Base-by-base conservation (phyloP, 2,329 filamentous ascomycete species). In the Venturia effusa region DNA sequence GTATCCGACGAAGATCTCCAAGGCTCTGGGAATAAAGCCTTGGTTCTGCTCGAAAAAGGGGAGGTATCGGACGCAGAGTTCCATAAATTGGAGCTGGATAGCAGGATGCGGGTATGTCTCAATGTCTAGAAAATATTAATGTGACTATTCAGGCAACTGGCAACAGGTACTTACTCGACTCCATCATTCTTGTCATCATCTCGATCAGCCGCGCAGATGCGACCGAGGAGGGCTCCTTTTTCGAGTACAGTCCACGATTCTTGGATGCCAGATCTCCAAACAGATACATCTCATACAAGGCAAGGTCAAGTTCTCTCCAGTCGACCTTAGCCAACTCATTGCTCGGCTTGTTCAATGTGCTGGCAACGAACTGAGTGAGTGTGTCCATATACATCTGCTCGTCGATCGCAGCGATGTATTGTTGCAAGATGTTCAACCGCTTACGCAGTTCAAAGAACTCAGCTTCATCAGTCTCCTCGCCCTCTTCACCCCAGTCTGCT, bases 131-230 rank as follows among this genome's bases (percentile, higher is more conserved):
- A 61, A 32, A 27, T 22, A 19, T 61, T 67, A 60, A 62, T 45
- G 17, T 32, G 5, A 10, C 17, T 5, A 1, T 22, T 41, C 7
- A 19, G 8, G 27, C n/a, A 27, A 7, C 27, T 27, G n/a, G 3
- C 8, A 30, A 11, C 10, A 15, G 15, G 34, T 10, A 66, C 85
- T 74, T 80, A 92, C 90, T 88, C 68, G 91, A 96, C 74, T 94
- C 88, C 63, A 97, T 89, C 90, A 99, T 93, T 77, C 90, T 92
- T 69, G 85, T 83, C 89, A 99, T 96, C 89, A 99, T 96, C 66
- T 87, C 87, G 65, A 92, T 84, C 64, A 99, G 80, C 67, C 90
- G 86, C 74, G 93, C 88, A 6, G 90, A 87, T 59, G 92, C 92
- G 54, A 87, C 81, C 63, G 85, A 88, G 19, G 88, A 90, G 8